Percentiles rank a stretch among this genome's conserved stretches.
phyloP scores from a whole-genome alignment of 1,284 basidiomycete species.

The Pascua sp. region DNA sequence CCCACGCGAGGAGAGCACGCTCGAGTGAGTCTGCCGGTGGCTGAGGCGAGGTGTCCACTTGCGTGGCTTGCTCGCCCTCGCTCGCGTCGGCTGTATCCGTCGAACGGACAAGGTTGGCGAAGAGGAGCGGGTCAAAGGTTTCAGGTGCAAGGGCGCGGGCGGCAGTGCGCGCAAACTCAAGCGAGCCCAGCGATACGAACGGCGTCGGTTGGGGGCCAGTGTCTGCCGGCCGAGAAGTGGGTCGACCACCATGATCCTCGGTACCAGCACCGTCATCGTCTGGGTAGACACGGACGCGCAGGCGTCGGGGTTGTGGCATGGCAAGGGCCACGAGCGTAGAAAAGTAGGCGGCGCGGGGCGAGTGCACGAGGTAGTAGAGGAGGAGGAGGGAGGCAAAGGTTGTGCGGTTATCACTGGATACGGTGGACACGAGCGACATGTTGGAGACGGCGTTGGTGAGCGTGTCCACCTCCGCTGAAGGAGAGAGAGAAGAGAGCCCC shows the following conservation, averaged over 20 bases:
- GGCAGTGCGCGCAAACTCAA: constrained; percentile 11
- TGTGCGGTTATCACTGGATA: constrained; percentile 12
- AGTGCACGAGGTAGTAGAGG: constrained; percentile 35
- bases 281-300: too few relatives aligned
- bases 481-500: too few relatives aligned
- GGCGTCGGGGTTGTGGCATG: neutral
- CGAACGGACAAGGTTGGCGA: constrained; percentile 14
- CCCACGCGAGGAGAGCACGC: constrained; percentile 32
- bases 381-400: constrained; percentile 34
- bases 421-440: neutral
- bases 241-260: too few relatives aligned
- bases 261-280: too few relatives aligned
- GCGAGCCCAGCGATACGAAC: neutral
- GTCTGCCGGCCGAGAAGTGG: too few relatives aligned
- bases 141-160: constrained; percentile 22
- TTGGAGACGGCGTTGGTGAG: neutral
- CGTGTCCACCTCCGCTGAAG: neutral
- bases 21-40: constrained; percentile 16
- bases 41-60: neutral
- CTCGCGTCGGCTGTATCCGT: neutral
- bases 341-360: constrained; percentile 5
- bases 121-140: constrained; percentile 30
- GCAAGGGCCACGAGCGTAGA: constrained; percentile 5
- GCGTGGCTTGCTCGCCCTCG: neutral
- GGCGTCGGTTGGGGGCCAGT: neutral